Percentiles rank a stretch among this genome's conserved stretches.
Conservation (phyloP, 2,329 filamentous ascomycete species). For the Claviceps sp. region DNA sequence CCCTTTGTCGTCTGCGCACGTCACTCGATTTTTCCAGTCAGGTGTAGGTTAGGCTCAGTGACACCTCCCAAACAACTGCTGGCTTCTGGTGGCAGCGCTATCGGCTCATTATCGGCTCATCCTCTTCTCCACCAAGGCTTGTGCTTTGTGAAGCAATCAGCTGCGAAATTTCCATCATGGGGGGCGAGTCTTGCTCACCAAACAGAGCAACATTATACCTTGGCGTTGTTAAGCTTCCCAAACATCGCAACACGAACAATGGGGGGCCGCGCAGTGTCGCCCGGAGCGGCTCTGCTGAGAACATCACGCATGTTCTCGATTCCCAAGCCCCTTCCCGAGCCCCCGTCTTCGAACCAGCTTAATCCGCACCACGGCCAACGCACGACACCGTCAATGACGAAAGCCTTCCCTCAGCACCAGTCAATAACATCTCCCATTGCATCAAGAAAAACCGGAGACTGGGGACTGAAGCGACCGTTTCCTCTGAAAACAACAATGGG, state of each 20-base stretch:
- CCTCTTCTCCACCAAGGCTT: slow-evolving; percentile 5
- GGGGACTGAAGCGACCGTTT: slow-evolving; percentile 80
- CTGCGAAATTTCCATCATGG: slow-evolving; percentile 17
- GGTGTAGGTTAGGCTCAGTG: slow-evolving; percentile 2
- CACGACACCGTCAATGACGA: slow-evolving; percentile 40
- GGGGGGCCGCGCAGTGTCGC: slow-evolving; percentile 32
- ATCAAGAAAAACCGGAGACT: slow-evolving; percentile 68
- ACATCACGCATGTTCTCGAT: slow-evolving; percentile 83
- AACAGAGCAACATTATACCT: slow-evolving; percentile 6
- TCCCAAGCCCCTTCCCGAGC: slow-evolving; percentile 57
- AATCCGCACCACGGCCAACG: slow-evolving; percentile 18
- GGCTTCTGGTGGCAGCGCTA: background rate
- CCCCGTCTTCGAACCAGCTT: slow-evolving; percentile 30
- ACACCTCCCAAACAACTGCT: background rate
- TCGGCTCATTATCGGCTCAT: slow-evolving; percentile 15
- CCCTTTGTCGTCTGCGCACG: background rate
- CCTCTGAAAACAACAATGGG: slow-evolving; percentile 62
- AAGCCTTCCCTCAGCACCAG: slow-evolving; percentile 67
- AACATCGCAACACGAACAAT: slow-evolving; percentile 17
- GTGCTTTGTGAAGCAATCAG: background rate
- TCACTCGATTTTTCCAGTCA: slow-evolving; percentile 5
- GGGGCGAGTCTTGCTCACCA: slow-evolving; percentile 3
- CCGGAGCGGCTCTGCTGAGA: slow-evolving; percentile 60
- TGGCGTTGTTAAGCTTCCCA: slow-evolving; percentile 17
- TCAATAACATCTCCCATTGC: slow-evolving; percentile 64